Evolutionary conservation across 805 yeast species (phyloP).

Genomic region (Tetrapisispora taiwanensis): DNA sequence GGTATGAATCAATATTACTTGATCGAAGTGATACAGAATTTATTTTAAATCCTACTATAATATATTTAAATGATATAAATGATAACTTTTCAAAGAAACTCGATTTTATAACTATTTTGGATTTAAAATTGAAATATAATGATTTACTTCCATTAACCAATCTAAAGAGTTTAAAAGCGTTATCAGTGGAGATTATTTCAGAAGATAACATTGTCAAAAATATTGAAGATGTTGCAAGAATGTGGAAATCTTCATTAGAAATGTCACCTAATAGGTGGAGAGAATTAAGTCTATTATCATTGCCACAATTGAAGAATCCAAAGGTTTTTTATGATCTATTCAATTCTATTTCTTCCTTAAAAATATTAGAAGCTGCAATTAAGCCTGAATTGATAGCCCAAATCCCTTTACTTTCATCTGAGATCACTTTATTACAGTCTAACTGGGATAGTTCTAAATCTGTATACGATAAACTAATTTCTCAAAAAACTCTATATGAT

Average conservation of each 20-base stretch:
- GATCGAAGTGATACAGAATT: neutral
- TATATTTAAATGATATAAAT: constrained; percentile 2
- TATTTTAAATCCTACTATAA: constrained; percentile 3
- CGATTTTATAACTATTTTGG: constrained; percentile 3
- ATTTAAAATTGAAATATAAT: neutral
- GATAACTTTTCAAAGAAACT: neutral
- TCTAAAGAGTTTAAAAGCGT: constrained; percentile 4
- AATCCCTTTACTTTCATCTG: neutral
- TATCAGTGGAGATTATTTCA: constrained; percentile 2
- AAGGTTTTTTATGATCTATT: constrained; percentile 8
- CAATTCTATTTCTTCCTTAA: constrained; percentile 6
- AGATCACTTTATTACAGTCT: neutral
- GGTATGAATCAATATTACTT: neutral
- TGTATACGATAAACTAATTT: neutral
- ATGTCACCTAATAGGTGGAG: constrained; percentile 6
- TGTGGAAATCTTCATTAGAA: constrained; percentile 7
- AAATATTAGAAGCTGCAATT: neutral
- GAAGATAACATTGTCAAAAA: neutral
- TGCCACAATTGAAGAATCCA: constrained; percentile 9
- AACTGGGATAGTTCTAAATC: neutral
- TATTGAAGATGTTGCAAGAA: constrained; percentile 3
- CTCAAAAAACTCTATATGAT: neutral
- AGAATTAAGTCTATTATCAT: constrained; percentile 1
- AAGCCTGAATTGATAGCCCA: neutral
- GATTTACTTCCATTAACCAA: constrained; percentile 4